Evolutionary conservation across 495 filamentous ascomycete genomes (phyloP), one percentile per base, ranked within the genome.

Genomic region (Recurvomyces mirabilis): DNA sequence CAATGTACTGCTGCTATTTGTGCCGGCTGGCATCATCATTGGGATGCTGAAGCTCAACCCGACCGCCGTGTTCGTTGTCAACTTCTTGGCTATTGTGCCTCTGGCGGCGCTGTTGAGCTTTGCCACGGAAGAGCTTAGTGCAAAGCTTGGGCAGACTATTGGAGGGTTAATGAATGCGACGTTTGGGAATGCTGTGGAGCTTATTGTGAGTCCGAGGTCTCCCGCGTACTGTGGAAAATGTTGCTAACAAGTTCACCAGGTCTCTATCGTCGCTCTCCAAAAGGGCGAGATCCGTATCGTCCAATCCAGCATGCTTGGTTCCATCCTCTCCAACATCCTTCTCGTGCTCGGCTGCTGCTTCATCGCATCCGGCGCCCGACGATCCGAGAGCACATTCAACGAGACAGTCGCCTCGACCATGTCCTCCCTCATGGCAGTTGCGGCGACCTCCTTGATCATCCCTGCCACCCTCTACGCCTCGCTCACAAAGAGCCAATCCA

Each of bases 331-430:
- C 38, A 98, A 98, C 55, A 82, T 95, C 41, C 74, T 98, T 11
- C 73, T 98, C 18, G 91, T 98, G 32, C 73, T 98, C 39, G 91
- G 91, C 46, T 94, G 91, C 78, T 96, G 91, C 64, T 98, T 98
- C 73, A 69, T 94, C 46, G 74, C 85, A 44, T 91, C 89, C 36
- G 91, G 91, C 17, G 68, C 93, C 49, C 64, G 64, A 38, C 72
- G 74, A 52, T 65, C 67, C 51, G 79, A 94, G 56, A 84, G 91
- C 52, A 63, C 38, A 5, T 98, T 98, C 69, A 88, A 93, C 55
- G 65, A 62, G 10, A 93, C 84, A 23, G 88, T 91, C 18, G 91
- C 91, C 6, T 88, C 87, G 31, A 94, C 91, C 26, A 96, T 94
- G 67, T 93, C 88, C 25, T 96, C 91, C 17, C 68, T 98, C 17